Percentiles rank a stretch among this genome's conserved stretches.
These are phyloP conservation scores for Hygrophoropsis aurantiaca DNA, from an alignment of 768 basidiomycete species.

Conservation along the genomic window DNA sequence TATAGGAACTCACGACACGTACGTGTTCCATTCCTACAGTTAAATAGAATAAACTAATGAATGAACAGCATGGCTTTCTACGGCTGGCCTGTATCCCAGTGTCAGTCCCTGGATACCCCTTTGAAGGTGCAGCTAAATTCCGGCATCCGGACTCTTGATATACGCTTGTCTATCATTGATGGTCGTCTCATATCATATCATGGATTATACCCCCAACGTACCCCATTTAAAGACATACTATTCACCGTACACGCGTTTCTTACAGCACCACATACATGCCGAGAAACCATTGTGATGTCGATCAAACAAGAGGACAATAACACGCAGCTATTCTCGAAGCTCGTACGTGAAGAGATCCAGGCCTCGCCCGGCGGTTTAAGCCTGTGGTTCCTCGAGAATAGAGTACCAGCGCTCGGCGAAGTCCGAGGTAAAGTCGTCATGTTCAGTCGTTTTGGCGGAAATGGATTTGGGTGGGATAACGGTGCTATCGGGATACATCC, in stretches of 20 bases:
- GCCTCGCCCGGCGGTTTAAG: constrained; percentile 46
- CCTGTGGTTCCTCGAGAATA: constrained; percentile 84
- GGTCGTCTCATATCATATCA: constrained; percentile 76
- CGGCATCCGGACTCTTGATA: constrained; percentile 81
- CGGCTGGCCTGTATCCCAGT: constrained; percentile 86
- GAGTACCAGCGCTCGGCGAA: constrained; percentile 78
- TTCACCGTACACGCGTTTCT: constrained; percentile 63
- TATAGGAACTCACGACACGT: constrained; percentile 72
- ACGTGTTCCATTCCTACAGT: constrained; percentile 20
- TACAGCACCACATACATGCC: constrained; percentile 48
- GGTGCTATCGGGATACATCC: constrained; percentile 88
- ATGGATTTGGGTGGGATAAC: constrained; percentile 67
- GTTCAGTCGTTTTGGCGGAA: constrained; percentile 82
- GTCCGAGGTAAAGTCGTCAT: constrained; percentile 83
- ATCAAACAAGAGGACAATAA: constrained; percentile 85
- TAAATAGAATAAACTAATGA: constrained; percentile 4
- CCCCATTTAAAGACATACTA: constrained; percentile 68
- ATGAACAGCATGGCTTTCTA: constrained; percentile 73
- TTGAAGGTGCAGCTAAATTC: constrained; percentile 68
- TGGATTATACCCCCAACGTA: constrained; percentile 68
- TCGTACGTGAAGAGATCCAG: constrained; percentile 66
- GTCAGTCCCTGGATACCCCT: constrained; percentile 65
- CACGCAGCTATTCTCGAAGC: constrained; percentile 52
- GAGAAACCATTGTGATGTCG: constrained; percentile 82
- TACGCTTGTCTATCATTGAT: constrained; percentile 71